Base-by-base conservation (phyloP, 75 land plant species). In the Sequoiadendron giganteum region DNA sequence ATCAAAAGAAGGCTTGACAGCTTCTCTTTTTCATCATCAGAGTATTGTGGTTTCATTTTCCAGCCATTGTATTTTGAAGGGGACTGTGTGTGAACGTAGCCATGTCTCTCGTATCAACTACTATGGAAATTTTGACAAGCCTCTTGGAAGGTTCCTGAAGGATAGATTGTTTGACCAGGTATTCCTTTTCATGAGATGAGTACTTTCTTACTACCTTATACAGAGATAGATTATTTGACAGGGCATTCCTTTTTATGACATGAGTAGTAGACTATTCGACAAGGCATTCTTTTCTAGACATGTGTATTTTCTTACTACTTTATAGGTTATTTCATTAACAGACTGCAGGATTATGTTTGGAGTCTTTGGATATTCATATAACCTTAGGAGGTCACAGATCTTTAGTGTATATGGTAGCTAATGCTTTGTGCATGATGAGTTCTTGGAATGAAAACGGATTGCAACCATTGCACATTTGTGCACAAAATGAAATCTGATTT, bases 1-100 rank as follows among this genome's bases (percentile, higher is more conserved):
- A n/a, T 85, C 86, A 56, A 85, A 55, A 85, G 86, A 32, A 85
- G 39, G 40, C 39, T 32, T 85, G 21, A 18, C 56, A 36, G 10
- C 65, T 54, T 56, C 86, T 36, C 21, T 32, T 52, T 54, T 28
- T 34, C 95, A 95, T 89, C 90, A 90, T 87, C 92, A 93, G 72
- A 93, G 99, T 85, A 98, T 98, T 85, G 92, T 98, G 90, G 94
- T 97, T 86, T 87, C 93, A 43, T 81, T 93, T 73, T 96, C 99
- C 18, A 94, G 92, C 38, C 93, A 91, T 0, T 92, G 95, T 89
- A 88, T 94, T 45, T 84, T 89, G 25, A 96, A 92, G 81, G 94
- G 94, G 14, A 85, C 87, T 21, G 88, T 93, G 38, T 98, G 99
- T 93, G 93, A 96, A 89, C 90, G 90, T 76, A 95, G 89, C 84